Evolutionary conservation across 2,329 filamentous ascomycete species (phyloP), one percentile per base, ranked within the genome.

Genomic region (Phyllosticta paracitricarpa): DNA sequence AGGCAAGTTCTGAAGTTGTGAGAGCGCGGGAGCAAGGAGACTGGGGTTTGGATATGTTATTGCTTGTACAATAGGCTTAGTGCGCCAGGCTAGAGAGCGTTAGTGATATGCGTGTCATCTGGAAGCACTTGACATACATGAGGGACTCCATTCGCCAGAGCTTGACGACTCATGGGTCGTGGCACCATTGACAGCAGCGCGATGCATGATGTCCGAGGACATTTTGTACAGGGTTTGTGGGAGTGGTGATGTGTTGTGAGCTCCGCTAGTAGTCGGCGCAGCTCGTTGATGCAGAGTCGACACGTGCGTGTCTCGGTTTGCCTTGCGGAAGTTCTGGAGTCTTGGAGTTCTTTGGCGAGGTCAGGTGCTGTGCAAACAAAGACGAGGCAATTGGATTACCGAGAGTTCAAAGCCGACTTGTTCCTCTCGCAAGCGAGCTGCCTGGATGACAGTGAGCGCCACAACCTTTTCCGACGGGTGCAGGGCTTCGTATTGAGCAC

Each of bases 61-160:
- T 12, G 83, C 79, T 74, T 94, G 89, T 73, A 89, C 89, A 74
- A 92, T 89, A 51, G 89, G 89, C 73, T 89, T 91, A 61, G 82
- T 80, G 67, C 85, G 82, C 89, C 89, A 94, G 53, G 89, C 88
- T 70, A 6, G 19, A 10, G 22, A 40, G 22, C n/a, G 48, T 54
- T n/a, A 61, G 59, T 59, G 51, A n/a, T n/a, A 54, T 56, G 25
- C 8, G 8, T 58, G 14, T 22, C 22, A 1, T 19, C 12, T 7
- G 25, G 51, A 19, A 52, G 22, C 57, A 28, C 8, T 24, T 30
- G 26, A 63, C 70, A 66, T 66, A 76, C 75, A 77, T 19, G 71
- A 70, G 51, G 76, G 75, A 33, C 72, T 72, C 76, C 75, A 77
- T 54, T 66, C 70, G 60, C 55, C 63, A 63, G 24, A 25, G 22